A percentile compares a stretch with the other conserved stretches of the same genome.
Evolutionary conservation across 441 rosid species (phyloP).

Genomic region (Syzygium malaccense): DNA sequence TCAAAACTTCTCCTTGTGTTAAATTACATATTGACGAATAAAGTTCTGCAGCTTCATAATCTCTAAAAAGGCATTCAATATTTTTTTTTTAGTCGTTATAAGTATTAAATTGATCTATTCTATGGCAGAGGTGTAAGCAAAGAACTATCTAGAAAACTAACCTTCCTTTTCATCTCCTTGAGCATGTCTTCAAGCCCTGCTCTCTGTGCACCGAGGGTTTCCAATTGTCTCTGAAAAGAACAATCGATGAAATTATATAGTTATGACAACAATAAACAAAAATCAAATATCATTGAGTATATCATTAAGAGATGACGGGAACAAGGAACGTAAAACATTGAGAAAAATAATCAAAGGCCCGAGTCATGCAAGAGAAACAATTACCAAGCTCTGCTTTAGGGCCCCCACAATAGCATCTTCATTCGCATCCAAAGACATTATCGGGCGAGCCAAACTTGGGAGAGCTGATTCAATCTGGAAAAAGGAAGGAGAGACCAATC

Average conservation of each 20-base stretch:
- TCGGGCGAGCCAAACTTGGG: constrained; percentile 83
- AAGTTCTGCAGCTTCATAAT: neutral
- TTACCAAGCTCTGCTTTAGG: constrained; percentile 92
- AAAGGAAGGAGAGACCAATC: neutral
- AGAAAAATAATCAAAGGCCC: neutral
- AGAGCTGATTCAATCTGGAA: constrained; percentile 87
- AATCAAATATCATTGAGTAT: neutral
- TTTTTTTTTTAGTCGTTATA: neutral
- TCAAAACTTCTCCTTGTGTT: neutral
- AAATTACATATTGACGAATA: neutral
- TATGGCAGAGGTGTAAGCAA: neutral
- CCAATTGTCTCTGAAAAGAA: constrained; percentile 76
- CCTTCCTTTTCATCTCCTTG: constrained; percentile 98
- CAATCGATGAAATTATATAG: neutral
- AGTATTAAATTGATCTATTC: neutral
- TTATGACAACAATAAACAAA: neutral
- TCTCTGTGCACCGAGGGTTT: constrained; percentile 91
- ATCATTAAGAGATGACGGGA: neutral
- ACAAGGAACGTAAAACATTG: neutral
- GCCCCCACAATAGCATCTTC: constrained; percentile 94
- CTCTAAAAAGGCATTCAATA: neutral
- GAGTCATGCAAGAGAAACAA: neutral
- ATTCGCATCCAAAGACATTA: constrained; percentile 93
- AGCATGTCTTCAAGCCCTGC: constrained; percentile 99
- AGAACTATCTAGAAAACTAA: neutral